Evolutionary conservation across 805 yeast genomes (phyloP).

Genomic region (Wickerhamiella musiphila): DNA sequence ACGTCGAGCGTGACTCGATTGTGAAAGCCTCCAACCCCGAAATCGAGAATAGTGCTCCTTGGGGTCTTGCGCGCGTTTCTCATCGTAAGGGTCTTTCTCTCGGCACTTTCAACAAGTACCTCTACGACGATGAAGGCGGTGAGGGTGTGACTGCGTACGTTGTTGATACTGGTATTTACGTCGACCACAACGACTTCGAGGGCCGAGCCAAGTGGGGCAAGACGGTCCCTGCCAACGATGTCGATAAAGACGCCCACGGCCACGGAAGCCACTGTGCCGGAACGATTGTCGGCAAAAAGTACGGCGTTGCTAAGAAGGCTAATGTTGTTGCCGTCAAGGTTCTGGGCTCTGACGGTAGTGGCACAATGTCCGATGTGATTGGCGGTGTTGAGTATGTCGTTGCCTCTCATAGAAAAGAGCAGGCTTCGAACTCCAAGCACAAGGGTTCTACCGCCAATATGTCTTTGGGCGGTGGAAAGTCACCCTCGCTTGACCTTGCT

Average conservation of each 20-base stretch:
- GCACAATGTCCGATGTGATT: constrained; percentile 39
- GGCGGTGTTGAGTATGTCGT: constrained; percentile 45
- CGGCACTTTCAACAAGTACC: constrained; percentile 40
- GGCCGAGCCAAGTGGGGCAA: constrained; percentile 42
- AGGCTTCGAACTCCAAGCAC: constrained; percentile 28
- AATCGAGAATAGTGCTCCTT: constrained; percentile 47
- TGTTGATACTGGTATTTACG: constrained; percentile 41
- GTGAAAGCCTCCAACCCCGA: constrained; percentile 32
- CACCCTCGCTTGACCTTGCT: constrained; percentile 72
- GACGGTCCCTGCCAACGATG: constrained; percentile 29
- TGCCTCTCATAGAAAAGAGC: constrained; percentile 38
- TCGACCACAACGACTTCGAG: constrained; percentile 33
- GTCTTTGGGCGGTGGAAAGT: constrained; percentile 84
- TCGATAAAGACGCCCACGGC: constrained; percentile 35
- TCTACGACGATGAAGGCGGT: constrained; percentile 37
- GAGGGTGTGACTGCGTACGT: constrained; percentile 29
- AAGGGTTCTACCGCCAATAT: constrained; percentile 44
- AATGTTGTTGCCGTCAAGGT: constrained; percentile 43
- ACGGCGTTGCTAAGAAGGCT: constrained; percentile 43
- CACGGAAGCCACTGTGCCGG: constrained; percentile 51
- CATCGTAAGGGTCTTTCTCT: constrained; percentile 46
- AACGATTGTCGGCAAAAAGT: constrained; percentile 33
- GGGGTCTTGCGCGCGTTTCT: constrained; percentile 60
- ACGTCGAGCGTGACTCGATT: constrained; percentile 44
- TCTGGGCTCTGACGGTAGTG: constrained; percentile 37